Base-by-base conservation (phyloP, 768 basidiomycete species). In the Amanita rubescens region DNA sequence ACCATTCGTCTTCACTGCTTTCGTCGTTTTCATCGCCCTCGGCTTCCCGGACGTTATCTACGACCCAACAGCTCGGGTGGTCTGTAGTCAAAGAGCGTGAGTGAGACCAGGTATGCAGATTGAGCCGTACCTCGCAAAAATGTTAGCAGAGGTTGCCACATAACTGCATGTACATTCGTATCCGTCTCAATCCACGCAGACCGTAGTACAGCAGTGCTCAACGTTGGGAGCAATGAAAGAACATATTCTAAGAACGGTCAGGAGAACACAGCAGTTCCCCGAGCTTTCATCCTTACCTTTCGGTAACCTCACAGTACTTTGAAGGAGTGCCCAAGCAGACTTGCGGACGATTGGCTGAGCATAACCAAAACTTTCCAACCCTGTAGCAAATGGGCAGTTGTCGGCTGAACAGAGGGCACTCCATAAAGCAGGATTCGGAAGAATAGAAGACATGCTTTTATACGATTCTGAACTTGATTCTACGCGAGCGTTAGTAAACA, bases 171-270 rank as follows among this genome's bases (percentile, higher is more conserved):
- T 2, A 95, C 92, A 3, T 72, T 71, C 1, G 72, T 58, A 58
- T 95, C 92, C 0, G 76, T 71, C 63, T 97, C 94, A 0, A 80
- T 65, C 76, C 77, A 81, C 4, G 77, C 76, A 4, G 86, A 84
- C n/a, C 83, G 78, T 39, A 94, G 68, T 5, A 85, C 67, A 0
- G 78, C 81, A 1, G 69, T 61, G 49, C 83, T 79, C 20, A 92
- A 68, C 3, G 76, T 65, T 1, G 73, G 71, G 1, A 85, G 22
- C 37, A 71, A 55, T 0, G 63, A 54, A 17, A 63, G 61, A 42
- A 72, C 45, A 14, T 59, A 58, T 17, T 61, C 63, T 67, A 51
- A 19, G 24, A 22, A 35, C 27, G 25, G 25, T 48, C 33, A 19
- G n/a, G 9, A 33, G 33, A 20, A n/a, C n/a, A n/a, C 19, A n/a